Evolutionary conservation across 192 early-diverging fungal genomes (phyloP).

Genomic region (Coemansia sp.): DNA sequence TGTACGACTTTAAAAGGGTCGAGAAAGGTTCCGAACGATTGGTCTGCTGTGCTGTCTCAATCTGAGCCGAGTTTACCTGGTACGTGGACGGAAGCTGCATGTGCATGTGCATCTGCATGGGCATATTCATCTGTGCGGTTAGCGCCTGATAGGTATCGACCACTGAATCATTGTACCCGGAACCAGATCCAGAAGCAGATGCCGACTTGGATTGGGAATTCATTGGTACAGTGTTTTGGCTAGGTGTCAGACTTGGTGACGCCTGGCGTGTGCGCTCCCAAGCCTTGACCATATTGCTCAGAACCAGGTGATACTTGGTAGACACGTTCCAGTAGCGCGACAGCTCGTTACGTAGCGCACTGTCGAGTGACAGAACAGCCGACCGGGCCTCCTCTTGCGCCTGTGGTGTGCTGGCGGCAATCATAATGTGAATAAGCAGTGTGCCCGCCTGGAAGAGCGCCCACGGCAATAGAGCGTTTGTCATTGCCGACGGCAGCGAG

Average conservation of each 20-base stretch:
- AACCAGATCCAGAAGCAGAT: too few species aligned
- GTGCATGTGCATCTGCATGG: slow-evolving; percentile 49
- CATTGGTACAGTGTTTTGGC: slow-evolving; percentile 5
- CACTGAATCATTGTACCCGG: slow-evolving; percentile 9
- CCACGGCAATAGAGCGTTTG: slow-evolving; percentile 50
- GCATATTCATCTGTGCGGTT: slow-evolving; percentile 18
- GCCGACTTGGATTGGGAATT: neutral
- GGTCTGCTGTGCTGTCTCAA: slow-evolving; percentile 2
- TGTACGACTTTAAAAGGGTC: slow-evolving; percentile 34
- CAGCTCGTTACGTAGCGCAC: slow-evolving; percentile 44
- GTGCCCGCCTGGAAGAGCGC: slow-evolving; percentile 54
- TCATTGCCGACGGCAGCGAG: slow-evolving; percentile 44
- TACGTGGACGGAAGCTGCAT: slow-evolving; percentile 23
- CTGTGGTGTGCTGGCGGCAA: slow-evolving; percentile 45
- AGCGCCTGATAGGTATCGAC: slow-evolving; percentile 26
- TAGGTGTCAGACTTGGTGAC: slow-evolving; percentile 30
- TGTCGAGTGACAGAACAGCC: slow-evolving; percentile 45
- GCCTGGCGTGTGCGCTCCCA: slow-evolving; percentile 50
- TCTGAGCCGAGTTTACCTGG: neutral
- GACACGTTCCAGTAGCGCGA: slow-evolving; percentile 52
- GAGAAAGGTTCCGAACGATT: slow-evolving; percentile 11
- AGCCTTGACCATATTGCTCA: slow-evolving; percentile 52
- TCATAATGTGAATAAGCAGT: slow-evolving; percentile 54
- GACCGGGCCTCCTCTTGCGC: slow-evolving; percentile 49
- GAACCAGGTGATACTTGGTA: slow-evolving; percentile 47